Base-by-base conservation (phyloP, 441 rosid genomes). In the Erysimum pusillum region DNA sequence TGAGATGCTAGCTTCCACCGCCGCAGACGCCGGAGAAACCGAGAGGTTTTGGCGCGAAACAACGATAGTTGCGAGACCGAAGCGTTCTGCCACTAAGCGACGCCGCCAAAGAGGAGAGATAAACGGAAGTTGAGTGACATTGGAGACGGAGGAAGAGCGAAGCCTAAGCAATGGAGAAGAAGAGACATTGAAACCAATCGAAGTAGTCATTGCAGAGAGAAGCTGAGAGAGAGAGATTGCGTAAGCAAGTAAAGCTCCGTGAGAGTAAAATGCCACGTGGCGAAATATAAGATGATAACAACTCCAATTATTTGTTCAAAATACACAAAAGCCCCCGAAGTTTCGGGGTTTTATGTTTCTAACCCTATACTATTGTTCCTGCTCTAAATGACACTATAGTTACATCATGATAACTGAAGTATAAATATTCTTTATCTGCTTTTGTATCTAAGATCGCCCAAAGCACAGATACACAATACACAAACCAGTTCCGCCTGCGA, bases 131-230 rank as follows among this genome's bases (percentile, higher is more conserved):
- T 65, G 73, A 22, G 68, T 13, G 20, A 41, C 38, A 52, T 58
- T 52, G 11, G 36, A 9, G 52, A 42, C 12, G 20, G 76, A 67
- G 68, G 71, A 56, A 28, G 76, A 77, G 15, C 69, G 77, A 13
- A 41, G 73, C 13, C 63, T 54, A 17, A 69, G 64, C 14, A 70
- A 72, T 57, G 83, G 76, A 34, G 80, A 77, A 59, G 65, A 81
- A 56, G 74, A 76, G 69, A 80, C 41, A 73, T 60, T 31, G 66
- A 76, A 61, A 72, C 79, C 14, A 66, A 18, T 22, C 15, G 58
- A 42, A 73, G 81, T 46, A 61, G 85, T 85, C 91, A 87, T 86
- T 59, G 61, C 54, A 80, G 77, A 65, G 76, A 52, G n/a, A n/a
- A 49, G 62, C 44, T 20, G 66, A 34, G 18, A 39, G 58, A 70